These are phyloP conservation scores for Chlamydomonas sphaeroides DNA, from an alignment of 139 green algal genomes.

Conservation along the genomic window DNA sequence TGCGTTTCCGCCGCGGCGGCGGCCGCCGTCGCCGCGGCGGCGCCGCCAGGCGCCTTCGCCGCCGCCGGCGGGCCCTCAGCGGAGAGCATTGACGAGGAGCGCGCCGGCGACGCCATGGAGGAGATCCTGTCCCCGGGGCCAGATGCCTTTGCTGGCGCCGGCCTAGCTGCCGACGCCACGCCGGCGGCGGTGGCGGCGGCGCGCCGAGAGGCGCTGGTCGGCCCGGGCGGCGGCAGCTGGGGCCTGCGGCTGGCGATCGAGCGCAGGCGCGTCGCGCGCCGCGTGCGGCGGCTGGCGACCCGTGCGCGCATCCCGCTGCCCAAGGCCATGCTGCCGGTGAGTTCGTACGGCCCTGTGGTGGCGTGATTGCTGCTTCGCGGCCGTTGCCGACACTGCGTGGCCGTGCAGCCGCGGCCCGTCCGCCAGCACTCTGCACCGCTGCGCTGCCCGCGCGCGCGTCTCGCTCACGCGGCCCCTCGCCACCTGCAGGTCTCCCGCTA, in stretches of 20 bases:
- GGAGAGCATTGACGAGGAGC: conserved; percentile 20
- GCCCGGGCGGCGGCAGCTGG: conserved; percentile 6
- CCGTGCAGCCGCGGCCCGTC: no score
- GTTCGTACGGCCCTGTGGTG: background rate
- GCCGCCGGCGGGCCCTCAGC: no score
- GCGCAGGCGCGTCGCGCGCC: background rate
- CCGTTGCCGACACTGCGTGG: no score
- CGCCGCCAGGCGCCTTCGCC: no score
- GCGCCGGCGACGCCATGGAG: conserved; percentile 4
- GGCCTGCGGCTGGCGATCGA: background rate
- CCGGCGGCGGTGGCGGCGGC: background rate
- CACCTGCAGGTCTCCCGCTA: conserved; percentile 43
- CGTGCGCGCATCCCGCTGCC: conserved; percentile 31
- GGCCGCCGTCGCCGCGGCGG: background rate
- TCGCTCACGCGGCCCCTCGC: no score
- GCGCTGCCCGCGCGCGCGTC: background rate
- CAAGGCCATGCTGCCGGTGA: conserved; percentile 22
- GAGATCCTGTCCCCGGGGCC: conserved; percentile 13
- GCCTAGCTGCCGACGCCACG: no score
- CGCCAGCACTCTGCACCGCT: no score
- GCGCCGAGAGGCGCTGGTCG: background rate
- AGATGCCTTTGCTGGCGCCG: background rate
- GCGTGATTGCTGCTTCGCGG: background rate
- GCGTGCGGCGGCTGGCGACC: background rate
- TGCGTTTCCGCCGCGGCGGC: background rate